These are phyloP conservation scores for Hypoxylon fragiforme DNA, from an alignment of 495 filamentous ascomycete species.

Conservation along the genomic window DNA sequence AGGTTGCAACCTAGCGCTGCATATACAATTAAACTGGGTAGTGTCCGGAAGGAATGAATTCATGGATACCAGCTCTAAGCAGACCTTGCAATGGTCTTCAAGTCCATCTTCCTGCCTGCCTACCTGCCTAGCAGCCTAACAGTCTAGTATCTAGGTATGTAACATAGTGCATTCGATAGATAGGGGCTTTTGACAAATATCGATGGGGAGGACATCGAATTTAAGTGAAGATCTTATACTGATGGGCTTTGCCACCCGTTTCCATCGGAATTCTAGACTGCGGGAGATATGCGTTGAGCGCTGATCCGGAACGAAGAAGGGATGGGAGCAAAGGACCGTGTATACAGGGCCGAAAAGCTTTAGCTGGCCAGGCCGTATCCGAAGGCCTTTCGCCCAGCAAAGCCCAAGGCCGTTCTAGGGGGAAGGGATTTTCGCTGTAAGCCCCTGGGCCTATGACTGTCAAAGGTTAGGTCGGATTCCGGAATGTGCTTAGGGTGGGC, in stretches of 20 bases:
- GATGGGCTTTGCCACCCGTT: conserved; percentile 9
- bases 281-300: not conserved
- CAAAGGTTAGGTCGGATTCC: conserved; percentile 24
- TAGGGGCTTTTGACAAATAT: not conserved
- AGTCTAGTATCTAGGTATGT: too few relatives aligned
- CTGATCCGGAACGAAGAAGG: conserved; percentile 17
- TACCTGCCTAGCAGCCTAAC: too few relatives aligned
- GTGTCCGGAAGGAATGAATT: not conserved
- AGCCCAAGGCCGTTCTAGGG: conserved; percentile 11
- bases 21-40: not conserved
- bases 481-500: conserved; percentile 18
- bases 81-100: not conserved
- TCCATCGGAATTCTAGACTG: conserved; percentile 16
- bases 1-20: conserved; percentile 8
- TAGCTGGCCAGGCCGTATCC: conserved; percentile 6
- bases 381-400: not conserved
- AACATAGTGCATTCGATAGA: too few relatives aligned
- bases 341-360: conserved; percentile 7
- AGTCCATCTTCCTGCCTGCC: too few relatives aligned
- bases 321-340: conserved; percentile 1
- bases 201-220: conserved; percentile 1
- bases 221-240: conserved; percentile 18
- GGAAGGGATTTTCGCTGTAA: not conserved
- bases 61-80: not conserved
- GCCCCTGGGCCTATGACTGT: conserved; percentile 16